Base-by-base conservation (phyloP, 2,329 filamentous ascomycete genomes). In the Aspergillus oerlinghausenensis region DNA sequence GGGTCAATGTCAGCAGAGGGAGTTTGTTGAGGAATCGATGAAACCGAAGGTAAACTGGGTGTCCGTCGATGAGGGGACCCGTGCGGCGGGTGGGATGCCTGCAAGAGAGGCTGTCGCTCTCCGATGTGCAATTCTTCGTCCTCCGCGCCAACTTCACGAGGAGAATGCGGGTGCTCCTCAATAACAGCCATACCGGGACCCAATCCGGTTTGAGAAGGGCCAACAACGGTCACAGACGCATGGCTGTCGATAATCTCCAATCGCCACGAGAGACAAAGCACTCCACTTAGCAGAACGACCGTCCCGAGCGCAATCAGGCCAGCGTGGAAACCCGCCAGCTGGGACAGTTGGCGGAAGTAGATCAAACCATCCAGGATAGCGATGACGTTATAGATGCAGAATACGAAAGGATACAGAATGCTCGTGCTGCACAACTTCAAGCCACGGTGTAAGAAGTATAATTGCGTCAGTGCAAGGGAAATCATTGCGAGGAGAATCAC, bases 381-480 rank as follows among this genome's bases (percentile, higher is more conserved):
- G 69, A 97, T 92, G 68, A 99, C 96, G 80, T 99, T 99, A 82
- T 97, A 99, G 62, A 97, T 86, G 81, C 94, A 99, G 76, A 99
- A 99, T 42, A 97, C 92, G 65, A 97, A 87, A 4, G 94, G 94
- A 74, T 99, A 99, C 64, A 99, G 82, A 60, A 97, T 88, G 67
- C 91, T 96, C 23, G 94, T 97, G 54, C 92, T 97, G 73, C 95
- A 92, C 52, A 99, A 82, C 75, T 96, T 96, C 60, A 99, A 82
- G 53, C 94, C 94, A 47, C 90, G 85, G 71, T 99, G 94, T 59
- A 99, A 84, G 74, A 95, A 97, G 76, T 96, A 99, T 5, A 99
- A 83, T 74, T 99, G 94, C 48, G 87, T 89, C 48, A 99, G 82
- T 4, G 94, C 93, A 59, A 97, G 81, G 3, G 82, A 80, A 57